Evolutionary conservation across 2,329 filamentous ascomycete species (phyloP), one percentile per base, ranked within the genome.

Genomic region (Penicillium sp.): DNA sequence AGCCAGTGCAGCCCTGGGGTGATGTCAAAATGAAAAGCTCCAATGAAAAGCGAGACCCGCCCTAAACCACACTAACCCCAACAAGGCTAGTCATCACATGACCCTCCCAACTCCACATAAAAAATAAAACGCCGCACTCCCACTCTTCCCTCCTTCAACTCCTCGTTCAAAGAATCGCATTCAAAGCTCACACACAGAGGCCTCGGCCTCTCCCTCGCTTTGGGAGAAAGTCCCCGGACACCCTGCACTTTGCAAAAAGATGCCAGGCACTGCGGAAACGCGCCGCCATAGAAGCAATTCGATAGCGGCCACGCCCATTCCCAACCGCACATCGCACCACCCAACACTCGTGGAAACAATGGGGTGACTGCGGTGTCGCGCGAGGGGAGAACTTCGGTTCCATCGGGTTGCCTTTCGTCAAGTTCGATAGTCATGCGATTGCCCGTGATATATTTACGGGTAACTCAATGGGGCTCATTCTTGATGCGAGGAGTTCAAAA

Each of bases 391-490:
- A 55, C 49, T 54, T 57, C 48, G 54, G 56, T 56, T 36, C 57
- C 73, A 77, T 79, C 61, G 76, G 81, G 80, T 76, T 81, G 85
- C 78, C 81, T 84, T 89, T 97, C 89, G 93, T 97, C 93, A 87
- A 86, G 89, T 83, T 90, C 83, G 75, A 96, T 86, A 97, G 93
- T 89, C 87, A 97, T 97, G 93, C 92, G 93, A 96, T 97, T 96
- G 91, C 90, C 43, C 36, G 61, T 57, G n/a, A n/a, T n/a, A n/a
- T n/a, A n/a, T n/a, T 57, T 56, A 57, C 51, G 58, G 53, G 90
- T 96, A 95, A 97, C 93, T 96, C 92, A 92, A 97, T 96, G 93
- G 93, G 93, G 93, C 93, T 97, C 92, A 97, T 96, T 97, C 91
- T 97, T 89, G 93, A 92, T 84, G 89, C 92, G 92, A 96, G 91